Evolutionary conservation across 2,329 filamentous ascomycete species (phyloP), one percentile per base, ranked within the genome.

Genomic region (Ceratocystiopsis brevicomis): DNA sequence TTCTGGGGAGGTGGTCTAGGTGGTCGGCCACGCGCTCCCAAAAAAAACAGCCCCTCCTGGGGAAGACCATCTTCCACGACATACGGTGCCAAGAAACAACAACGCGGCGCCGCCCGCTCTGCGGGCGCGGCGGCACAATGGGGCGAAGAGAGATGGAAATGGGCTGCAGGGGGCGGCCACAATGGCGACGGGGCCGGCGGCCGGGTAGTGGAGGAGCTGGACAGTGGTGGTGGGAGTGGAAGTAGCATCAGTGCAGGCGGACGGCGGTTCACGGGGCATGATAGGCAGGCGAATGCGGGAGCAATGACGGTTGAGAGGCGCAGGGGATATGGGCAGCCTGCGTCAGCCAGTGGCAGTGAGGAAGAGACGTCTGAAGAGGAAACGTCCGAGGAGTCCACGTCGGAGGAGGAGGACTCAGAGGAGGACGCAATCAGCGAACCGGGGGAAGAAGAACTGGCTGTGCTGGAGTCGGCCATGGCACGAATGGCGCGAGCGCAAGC

Each of bases 1-100:
- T 95, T 95, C 88, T 73, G 90, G 92, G 87, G 90, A 98, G 88
- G 88, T 90, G 87, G 90, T 98, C 82, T 98, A 96, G 78, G 74
- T 92, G 87, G 87, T 96, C 90, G 88, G 85, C 88, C 88, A 90
- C 90, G 81, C 90, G 81, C 87, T 94, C 88, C 87, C 74, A 71
- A 78, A 77, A 71, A 78, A 77, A 67, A 64, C 72, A 78, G 81
- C 86, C 86, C 87, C 83, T 79, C 70, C 76, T 87, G 83, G 88
- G 88, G 87, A 95, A 95, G 88, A 95, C 85, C 86, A 90, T 82
- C 84, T 30, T 30, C 25, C 25, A 30, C 25, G 25, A 30, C 25
- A 30, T 30, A 30, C 25, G 25, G 25, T 30, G 10, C 25, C 25
- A 30, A 73, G 81, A 47, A 41, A 19, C 42, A 41, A 19, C 42